phyloP scores from a whole-genome alignment of 140 eudicot species.

The Erigeron philadelphicus region DNA sequence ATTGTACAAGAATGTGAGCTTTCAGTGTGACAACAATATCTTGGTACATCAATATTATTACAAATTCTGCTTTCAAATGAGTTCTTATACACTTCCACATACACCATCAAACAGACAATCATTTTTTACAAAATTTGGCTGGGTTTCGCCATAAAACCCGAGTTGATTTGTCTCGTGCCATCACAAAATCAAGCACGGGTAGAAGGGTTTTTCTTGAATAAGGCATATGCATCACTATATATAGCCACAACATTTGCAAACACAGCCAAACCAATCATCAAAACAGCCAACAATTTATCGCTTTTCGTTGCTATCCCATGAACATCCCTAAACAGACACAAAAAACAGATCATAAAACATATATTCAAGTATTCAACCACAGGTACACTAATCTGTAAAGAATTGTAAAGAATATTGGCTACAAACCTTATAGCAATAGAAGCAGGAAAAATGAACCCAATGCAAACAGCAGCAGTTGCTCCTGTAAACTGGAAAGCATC shows the following conservation, averaged over 20 bases:
- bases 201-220: constrained; percentile 43
- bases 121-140: constrained; percentile 24
- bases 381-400: not conserved
- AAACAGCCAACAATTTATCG: constrained; percentile 48
- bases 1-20: too few species aligned
- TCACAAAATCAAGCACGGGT: constrained; percentile 34
- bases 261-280: constrained; percentile 64
- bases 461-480: constrained; percentile 67
- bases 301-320: constrained; percentile 48
- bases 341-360: not conserved
- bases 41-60: constrained; percentile 21
- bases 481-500: constrained; percentile 90
- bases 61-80: constrained; percentile 22
- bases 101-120: constrained; percentile 15
- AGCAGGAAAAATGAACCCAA: constrained; percentile 79
- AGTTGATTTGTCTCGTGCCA: not conserved
- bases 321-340: constrained; percentile 43
- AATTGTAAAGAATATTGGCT: not conserved
- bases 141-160: not conserved
- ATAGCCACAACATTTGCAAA: constrained; percentile 57
- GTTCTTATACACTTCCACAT: constrained; percentile 9
- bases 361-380: not conserved
- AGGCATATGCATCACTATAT: constrained; percentile 59
- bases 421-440: constrained; percentile 61
- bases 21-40: not conserved